These are phyloP conservation scores for Penicillium corylophilum DNA, from an alignment of 2,329 filamentous ascomycete genomes.

Conservation along the genomic window DNA sequence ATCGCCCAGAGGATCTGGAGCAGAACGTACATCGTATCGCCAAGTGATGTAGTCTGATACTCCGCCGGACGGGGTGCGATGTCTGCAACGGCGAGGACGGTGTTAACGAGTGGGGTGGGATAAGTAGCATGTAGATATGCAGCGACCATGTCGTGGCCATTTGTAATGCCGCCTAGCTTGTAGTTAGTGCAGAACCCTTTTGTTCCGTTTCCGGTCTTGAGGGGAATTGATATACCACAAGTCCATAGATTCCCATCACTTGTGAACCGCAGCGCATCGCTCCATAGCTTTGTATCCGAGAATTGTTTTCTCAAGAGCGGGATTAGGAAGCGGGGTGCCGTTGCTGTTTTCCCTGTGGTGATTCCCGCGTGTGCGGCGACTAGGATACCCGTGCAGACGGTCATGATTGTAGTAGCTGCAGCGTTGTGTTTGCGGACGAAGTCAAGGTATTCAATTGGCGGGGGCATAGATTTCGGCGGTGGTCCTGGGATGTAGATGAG, in stretches of 20 bases:
- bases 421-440: slow-evolving; percentile 36
- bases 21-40: slow-evolving; percentile 14
- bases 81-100: slow-evolving; percentile 36
- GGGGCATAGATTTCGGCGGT: slow-evolving; percentile 29
- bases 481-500: slow-evolving; percentile 41
- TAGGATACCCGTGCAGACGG: slow-evolving; percentile 27
- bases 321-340: slow-evolving; percentile 25
- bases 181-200: too few species aligned
- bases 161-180: slow-evolving; percentile 26
- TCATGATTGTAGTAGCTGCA: slow-evolving; percentile 24
- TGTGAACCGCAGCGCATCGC: slow-evolving; percentile 17
- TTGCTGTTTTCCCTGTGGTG: slow-evolving; percentile 16
- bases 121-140: slow-evolving; percentile 23
- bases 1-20: slow-evolving; percentile 20
- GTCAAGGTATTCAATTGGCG: slow-evolving; percentile 26
- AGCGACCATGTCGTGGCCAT: slow-evolving; percentile 27
- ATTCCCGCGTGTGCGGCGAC: slow-evolving; percentile 27
- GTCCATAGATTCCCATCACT: slow-evolving; percentile 29
- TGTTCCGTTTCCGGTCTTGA: background rate
- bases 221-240: slow-evolving; percentile 14
- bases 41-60: slow-evolving; percentile 21
- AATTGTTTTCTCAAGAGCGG: slow-evolving; percentile 23
- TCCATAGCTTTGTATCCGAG: slow-evolving; percentile 23
- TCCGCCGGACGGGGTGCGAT: slow-evolving; percentile 26
- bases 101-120: slow-evolving; percentile 29